phyloP scores from a whole-genome alignment of 805 yeast genomes.

The Maudiozyma barnettii region DNA sequence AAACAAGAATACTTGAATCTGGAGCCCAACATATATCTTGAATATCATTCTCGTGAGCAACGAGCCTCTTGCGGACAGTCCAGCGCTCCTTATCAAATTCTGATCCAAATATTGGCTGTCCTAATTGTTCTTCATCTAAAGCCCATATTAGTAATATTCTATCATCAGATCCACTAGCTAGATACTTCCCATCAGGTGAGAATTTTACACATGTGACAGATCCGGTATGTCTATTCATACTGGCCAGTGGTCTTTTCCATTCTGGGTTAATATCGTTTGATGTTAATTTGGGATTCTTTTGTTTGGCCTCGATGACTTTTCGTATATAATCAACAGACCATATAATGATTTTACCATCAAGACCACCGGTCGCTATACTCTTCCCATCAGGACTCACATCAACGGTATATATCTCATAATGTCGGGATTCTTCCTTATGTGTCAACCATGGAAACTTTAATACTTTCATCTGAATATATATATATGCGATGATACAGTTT shows the following conservation, averaged over 20 bases:
- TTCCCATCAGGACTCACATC: slow-evolving; percentile 74
- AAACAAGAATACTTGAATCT: slow-evolving; percentile 78
- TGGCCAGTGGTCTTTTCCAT: slow-evolving; percentile 53
- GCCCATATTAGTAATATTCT: slow-evolving; percentile 89
- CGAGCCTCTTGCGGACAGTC: slow-evolving; percentile 85
- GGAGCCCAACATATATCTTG: slow-evolving; percentile 99
- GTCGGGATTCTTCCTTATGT: slow-evolving; percentile 68
- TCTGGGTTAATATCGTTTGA: slow-evolving; percentile 12
- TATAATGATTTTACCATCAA: slow-evolving; percentile 83
- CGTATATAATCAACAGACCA: slow-evolving; percentile 62
- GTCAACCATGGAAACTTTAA: slow-evolving; percentile 65
- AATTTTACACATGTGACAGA: slow-evolving; percentile 91
- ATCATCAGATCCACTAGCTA: slow-evolving; percentile 95
- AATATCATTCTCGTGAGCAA: slow-evolving; percentile 95
- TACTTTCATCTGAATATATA: slow-evolving; percentile 40
- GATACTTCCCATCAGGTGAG: slow-evolving; percentile 81
- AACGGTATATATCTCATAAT: slow-evolving; percentile 78
- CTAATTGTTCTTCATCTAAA: slow-evolving; percentile 52
- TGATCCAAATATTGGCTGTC: slow-evolving; percentile 53
- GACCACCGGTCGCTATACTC: slow-evolving; percentile 86
- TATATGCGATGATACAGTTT: not conserved
- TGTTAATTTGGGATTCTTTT: slow-evolving; percentile 4
- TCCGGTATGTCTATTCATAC: slow-evolving; percentile 93
- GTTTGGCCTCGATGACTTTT: slow-evolving; percentile 27
- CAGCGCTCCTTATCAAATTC: slow-evolving; percentile 80